Evolutionary conservation across 225 moss, liverwort and hornwort genomes (phyloP).

Genomic region (Straminergon stramineum): DNA sequence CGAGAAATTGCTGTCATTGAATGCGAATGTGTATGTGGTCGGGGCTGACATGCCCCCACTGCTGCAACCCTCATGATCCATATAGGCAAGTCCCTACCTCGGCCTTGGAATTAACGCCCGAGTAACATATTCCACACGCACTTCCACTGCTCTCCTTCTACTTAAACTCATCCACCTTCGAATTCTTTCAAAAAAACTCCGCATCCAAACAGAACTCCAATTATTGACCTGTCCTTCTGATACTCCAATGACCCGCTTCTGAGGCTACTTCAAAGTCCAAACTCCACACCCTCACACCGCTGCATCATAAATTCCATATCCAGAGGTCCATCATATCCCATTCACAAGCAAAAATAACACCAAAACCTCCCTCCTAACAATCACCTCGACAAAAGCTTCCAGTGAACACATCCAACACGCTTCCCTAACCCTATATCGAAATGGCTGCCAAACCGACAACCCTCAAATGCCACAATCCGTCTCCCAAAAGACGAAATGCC

Average conservation of each 20-base stretch:
- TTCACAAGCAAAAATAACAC: not conserved
- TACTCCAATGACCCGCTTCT: not conserved
- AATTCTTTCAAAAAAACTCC: not conserved
- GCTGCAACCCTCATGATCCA: slow-evolving; percentile 83
- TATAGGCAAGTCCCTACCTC: slow-evolving; percentile 6
- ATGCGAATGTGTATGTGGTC: slow-evolving; percentile 85
- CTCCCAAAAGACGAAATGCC: not conserved
- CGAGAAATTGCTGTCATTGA: slow-evolving; percentile 95
- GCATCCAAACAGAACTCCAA: not conserved
- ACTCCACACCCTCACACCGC: not conserved
- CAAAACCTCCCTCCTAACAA: not conserved
- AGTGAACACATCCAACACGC: not conserved
- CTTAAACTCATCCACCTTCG: not conserved
- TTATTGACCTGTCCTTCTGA: not conserved
- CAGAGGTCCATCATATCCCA: not conserved
- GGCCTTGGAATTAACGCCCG: not conserved
- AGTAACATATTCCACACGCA: slow-evolving; percentile 18
- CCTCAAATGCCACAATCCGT: not conserved
- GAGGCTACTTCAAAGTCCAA: not conserved
- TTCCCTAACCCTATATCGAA: not conserved
- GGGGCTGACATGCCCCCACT: slow-evolving; percentile 72
- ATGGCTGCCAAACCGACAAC: not conserved
- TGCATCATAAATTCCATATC: not conserved
- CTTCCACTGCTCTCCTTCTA: not conserved
- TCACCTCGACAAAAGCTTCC: not conserved